Base-by-base conservation (phyloP, 2,329 filamentous ascomycete species). In the Diaporthe helianthi region DNA sequence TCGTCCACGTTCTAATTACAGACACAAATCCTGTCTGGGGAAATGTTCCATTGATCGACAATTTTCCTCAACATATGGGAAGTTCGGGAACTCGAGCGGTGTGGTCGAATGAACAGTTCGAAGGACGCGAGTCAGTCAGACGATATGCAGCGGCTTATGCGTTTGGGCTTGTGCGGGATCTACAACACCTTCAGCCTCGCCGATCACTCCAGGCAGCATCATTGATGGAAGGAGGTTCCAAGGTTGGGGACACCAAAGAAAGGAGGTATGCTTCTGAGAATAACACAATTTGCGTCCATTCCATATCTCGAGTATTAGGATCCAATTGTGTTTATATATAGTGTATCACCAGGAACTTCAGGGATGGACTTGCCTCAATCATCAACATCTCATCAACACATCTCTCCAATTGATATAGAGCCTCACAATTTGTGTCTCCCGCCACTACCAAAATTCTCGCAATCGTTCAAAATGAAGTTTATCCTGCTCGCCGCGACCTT, bases 141-240 rank as follows among this genome's bases (percentile, higher is more conserved):
- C 12, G 19, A 54, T 36, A 19, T 36, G n/a, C n/a, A n/a, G n/a
- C n/a, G 52, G 52, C 36, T 19, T 17, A 22, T 22, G 52, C 52
- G 15, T 36, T 9, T 22, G 19, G 8, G 7, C 13, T 38, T 33
- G 4, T 15, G 3, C 12, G 8, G 52, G 52, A 36, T 36, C 41
- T 54, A 15, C 52, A 22, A 36, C 3, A 19, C 19, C 52, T 36
- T 36, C 29, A 36, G 29, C 29, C 29, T 54, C 15, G 29, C 52
- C 29, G 52, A 54, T 54, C 52, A 22, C 52, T 36, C n/a, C 17
- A 54, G 52, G 52, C 52, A 54, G 52, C 52, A 54, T 54, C 29
- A 22, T 36, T 19, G 13, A 15, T 22, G 52, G 52, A 22, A 36
- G 29, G 10, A 53, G n/a, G n/a, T n/a, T n/a, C n/a, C n/a, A n/a